Evolutionary conservation across 441 rosid species (phyloP).

Genomic region (Biscutella auriculata): DNA sequence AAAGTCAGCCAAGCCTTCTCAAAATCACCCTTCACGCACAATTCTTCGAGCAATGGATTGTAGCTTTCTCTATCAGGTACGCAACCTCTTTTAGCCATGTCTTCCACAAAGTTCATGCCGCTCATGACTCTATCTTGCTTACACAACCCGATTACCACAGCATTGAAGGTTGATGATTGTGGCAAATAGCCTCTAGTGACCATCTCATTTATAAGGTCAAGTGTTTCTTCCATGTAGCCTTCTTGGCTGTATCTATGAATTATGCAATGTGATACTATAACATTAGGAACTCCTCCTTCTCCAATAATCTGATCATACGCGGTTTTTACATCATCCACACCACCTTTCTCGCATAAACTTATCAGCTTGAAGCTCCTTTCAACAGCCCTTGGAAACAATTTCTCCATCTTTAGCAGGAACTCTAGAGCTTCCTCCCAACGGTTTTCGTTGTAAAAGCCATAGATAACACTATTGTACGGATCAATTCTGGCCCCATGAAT

Average conservation of each 20-base stretch:
- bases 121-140: slow-evolving; percentile 36
- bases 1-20: slow-evolving; percentile 33
- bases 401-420: slow-evolving; percentile 49
- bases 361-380: slow-evolving; percentile 49
- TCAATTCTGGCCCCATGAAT: slow-evolving; percentile 28
- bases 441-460: slow-evolving; percentile 52
- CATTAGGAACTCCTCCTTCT: slow-evolving; percentile 44
- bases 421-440: slow-evolving; percentile 49
- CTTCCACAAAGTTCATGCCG: slow-evolving; percentile 51
- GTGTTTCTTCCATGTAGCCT: slow-evolving; percentile 33
- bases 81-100: slow-evolving; percentile 51
- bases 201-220: slow-evolving; percentile 57
- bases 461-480: slow-evolving; percentile 60
- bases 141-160: slow-evolving; percentile 45
- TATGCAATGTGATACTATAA: slow-evolving; percentile 43
- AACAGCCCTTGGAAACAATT: slow-evolving; percentile 57
- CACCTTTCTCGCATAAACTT: slow-evolving; percentile 38
- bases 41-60: slow-evolving; percentile 29
- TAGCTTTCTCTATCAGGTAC: slow-evolving; percentile 33
- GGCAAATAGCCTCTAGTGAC: slow-evolving; percentile 35
- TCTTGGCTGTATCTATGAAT: slow-evolving; percentile 43
- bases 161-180: slow-evolving; percentile 39
- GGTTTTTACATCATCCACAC: slow-evolving; percentile 36
- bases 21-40: slow-evolving; percentile 34
- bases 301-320: slow-evolving; percentile 39